Evolutionary conservation across 2,329 filamentous ascomycete species (phyloP).

Genomic region (Cladorrhinum sp.): DNA sequence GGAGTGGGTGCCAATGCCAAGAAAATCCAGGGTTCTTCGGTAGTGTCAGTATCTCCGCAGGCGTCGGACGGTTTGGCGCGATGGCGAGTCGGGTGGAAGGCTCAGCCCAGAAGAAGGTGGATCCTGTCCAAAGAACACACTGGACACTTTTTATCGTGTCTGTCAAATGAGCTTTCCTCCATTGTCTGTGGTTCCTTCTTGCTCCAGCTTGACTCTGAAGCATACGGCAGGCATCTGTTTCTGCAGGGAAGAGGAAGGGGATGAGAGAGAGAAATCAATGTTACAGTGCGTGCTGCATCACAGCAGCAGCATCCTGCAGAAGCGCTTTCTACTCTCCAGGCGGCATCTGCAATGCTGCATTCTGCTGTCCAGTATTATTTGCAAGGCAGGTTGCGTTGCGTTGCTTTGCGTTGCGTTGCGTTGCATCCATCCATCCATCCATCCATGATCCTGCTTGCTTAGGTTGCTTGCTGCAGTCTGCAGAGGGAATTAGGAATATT

Average conservation of each 20-base stretch:
- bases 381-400: too few relatives aligned
- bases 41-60: slow-evolving; percentile 8
- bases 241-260: background rate
- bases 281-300: background rate
- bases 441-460: too few relatives aligned
- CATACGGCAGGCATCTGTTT: too few relatives aligned
- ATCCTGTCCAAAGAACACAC: background rate
- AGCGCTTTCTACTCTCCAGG: too few relatives aligned
- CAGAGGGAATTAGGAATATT: background rate
- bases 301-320: too few relatives aligned
- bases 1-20: slow-evolving; percentile 5
- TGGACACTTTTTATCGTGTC: background rate
- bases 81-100: slow-evolving; percentile 13
- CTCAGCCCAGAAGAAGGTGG: slow-evolving; percentile 19
- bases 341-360: too few relatives aligned
- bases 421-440: too few relatives aligned
- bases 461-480: too few relatives aligned
- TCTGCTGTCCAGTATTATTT: too few relatives aligned
- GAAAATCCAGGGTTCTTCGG: slow-evolving; percentile 6
- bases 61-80: slow-evolving; percentile 2
- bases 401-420: too few relatives aligned
- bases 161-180: background rate
- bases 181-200: background rate
- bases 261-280: background rate
- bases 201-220: too few relatives aligned